phyloP scores from a whole-genome alignment of 768 basidiomycete species.

The Suillus brevipes region DNA sequence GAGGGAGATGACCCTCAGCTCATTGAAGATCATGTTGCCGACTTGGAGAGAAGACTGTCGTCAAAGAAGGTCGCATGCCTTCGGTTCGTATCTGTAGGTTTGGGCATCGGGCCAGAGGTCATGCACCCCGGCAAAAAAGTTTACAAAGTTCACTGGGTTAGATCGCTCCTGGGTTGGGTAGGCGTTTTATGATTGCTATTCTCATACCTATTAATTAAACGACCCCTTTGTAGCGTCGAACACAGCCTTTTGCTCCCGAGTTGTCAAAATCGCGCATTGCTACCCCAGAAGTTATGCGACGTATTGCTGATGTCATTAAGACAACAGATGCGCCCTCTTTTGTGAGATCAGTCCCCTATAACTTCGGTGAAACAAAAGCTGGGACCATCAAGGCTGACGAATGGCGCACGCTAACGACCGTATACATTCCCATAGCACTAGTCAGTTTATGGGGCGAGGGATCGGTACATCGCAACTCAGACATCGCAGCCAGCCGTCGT shows the following conservation, averaged over 20 bases:
- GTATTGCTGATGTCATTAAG: constrained; percentile 8
- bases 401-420: no score
- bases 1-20: neutral
- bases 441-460: no score
- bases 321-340: no score
- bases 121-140: neutral
- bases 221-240: neutral
- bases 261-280: neutral
- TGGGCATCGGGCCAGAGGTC: neutral
- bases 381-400: no score
- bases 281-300: neutral
- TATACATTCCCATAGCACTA: no score
- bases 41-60: neutral
- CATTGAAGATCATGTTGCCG: constrained; percentile 3
- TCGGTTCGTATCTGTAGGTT: neutral
- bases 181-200: neutral
- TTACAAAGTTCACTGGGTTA: neutral
- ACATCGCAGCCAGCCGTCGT: no score
- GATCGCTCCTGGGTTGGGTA: constrained; percentile 13
- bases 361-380: no score
- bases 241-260: constrained; percentile 4
- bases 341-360: no score
- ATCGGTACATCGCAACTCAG: no score
- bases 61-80: constrained; percentile 4
- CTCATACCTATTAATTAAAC: neutral